Evolutionary conservation across 78 protist species (phyloP).

Genomic region (Cavenderia fasciculata): DNA sequence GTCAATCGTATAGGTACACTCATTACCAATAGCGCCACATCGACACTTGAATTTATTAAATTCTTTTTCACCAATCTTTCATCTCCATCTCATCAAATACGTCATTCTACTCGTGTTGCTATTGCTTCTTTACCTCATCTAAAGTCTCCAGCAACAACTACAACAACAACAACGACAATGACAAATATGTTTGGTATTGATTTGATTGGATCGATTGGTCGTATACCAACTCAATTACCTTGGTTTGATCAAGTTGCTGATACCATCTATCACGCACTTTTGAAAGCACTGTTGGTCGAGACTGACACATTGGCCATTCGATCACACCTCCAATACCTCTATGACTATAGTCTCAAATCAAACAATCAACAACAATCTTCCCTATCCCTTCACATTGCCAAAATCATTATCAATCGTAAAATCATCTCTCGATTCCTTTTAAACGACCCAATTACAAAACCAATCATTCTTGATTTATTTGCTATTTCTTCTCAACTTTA

Average conservation of each 20-base stretch:
- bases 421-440: constrained; percentile 15
- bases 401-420: constrained; percentile 3
- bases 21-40: neutral
- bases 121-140: neutral
- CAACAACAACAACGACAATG: neutral
- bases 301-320: constrained; percentile 9
- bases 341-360: neutral
- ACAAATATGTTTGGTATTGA: too few species aligned
- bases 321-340: constrained; percentile 31
- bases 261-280: neutral
- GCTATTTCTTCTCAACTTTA: too few species aligned
- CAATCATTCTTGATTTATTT: too few species aligned
- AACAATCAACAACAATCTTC: too few species aligned
- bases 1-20: too few species aligned
- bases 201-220: neutral
- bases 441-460: constrained; percentile 1
- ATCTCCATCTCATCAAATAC: constrained; percentile 13
- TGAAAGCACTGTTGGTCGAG: constrained; percentile 20
- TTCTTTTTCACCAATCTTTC: constrained; percentile 40
- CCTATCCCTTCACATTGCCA: constrained; percentile 2
- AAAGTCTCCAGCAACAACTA: neutral
- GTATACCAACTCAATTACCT: neutral
- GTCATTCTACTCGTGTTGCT: neutral
- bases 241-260: constrained; percentile 34
- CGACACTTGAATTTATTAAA: constrained; percentile 53